phyloP scores from a whole-genome alignment of 805 yeast species.

The Diddensiella caesifluorescens region DNA sequence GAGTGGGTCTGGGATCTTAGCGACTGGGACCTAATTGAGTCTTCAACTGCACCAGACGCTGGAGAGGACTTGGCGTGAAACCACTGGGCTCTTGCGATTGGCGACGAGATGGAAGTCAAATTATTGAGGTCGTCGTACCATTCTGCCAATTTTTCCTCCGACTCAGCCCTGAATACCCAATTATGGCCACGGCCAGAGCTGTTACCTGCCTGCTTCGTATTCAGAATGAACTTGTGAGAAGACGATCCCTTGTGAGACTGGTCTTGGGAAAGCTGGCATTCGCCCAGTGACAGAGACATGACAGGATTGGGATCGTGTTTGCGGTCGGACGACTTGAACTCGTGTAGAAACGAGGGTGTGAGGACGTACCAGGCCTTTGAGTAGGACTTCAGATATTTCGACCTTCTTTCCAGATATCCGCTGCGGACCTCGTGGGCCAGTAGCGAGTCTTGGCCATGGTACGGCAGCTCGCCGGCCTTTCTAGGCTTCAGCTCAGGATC shows the following conservation, averaged over 20 bases:
- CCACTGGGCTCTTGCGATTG: slow-evolving; percentile 33
- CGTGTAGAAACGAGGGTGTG: slow-evolving; percentile 84
- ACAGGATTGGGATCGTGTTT: slow-evolving; percentile 76
- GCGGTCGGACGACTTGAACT: slow-evolving; percentile 78
- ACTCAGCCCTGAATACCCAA: slow-evolving; percentile 91
- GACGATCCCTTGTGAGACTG: slow-evolving; percentile 56
- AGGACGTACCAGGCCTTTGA: slow-evolving; percentile 86
- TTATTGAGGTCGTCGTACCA: slow-evolving; percentile 80
- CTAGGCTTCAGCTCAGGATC: slow-evolving; percentile 59
- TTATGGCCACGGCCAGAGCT: slow-evolving; percentile 59
- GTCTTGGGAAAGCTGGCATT: slow-evolving; percentile 79
- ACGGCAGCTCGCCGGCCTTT: slow-evolving; percentile 53
- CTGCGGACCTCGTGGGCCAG: slow-evolving; percentile 63
- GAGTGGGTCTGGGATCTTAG: neutral
- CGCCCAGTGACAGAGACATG: slow-evolving; percentile 73
- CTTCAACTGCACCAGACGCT: slow-evolving; percentile 1
- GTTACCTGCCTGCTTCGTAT: slow-evolving; percentile 68
- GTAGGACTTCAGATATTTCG: slow-evolving; percentile 88
- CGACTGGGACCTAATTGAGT: neutral
- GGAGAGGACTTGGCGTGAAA: slow-evolving; percentile 4
- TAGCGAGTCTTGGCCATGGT: slow-evolving; percentile 65
- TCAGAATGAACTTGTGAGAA: slow-evolving; percentile 64
- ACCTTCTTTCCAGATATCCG: slow-evolving; percentile 81
- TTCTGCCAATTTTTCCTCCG: slow-evolving; percentile 67
- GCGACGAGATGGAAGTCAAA: slow-evolving; percentile 58